Evolutionary conservation across 2,329 filamentous ascomycete genomes (phyloP).

Genomic region (Colletotrichum sp.): DNA sequence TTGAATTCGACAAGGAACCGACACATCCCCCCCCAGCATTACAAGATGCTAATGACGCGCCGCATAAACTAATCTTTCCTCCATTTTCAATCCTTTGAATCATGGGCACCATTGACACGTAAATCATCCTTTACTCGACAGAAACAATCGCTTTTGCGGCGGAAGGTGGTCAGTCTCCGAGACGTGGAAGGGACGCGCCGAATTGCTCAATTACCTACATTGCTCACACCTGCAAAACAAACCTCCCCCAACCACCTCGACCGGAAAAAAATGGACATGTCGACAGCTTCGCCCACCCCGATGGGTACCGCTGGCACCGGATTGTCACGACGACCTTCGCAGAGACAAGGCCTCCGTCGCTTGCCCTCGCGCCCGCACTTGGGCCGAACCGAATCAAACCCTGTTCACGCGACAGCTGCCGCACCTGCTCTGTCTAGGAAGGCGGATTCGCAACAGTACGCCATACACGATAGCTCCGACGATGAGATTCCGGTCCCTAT

Average conservation of each 20-base stretch:
- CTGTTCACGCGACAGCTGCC: slow-evolving; percentile 31
- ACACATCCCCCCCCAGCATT: slow-evolving; percentile 16
- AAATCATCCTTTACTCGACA: slow-evolving; percentile 37
- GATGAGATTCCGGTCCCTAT: slow-evolving; percentile 91
- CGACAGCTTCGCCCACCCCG: slow-evolving; percentile 61
- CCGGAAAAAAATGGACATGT: slow-evolving; percentile 41
- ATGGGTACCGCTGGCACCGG: slow-evolving; percentile 50
- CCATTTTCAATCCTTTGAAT: slow-evolving; percentile 35
- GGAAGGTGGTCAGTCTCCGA: background rate
- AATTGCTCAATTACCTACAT: background rate
- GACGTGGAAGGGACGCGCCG: slow-evolving; percentile 15
- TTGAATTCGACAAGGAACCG: slow-evolving; percentile 20
- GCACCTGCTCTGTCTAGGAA: slow-evolving; percentile 27
- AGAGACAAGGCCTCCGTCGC: slow-evolving; percentile 60
- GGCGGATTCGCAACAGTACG: slow-evolving; percentile 50
- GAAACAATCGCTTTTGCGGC: slow-evolving; percentile 19
- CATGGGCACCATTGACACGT: slow-evolving; percentile 47
- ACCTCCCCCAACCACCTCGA: background rate
- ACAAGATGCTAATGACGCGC: slow-evolving; percentile 32
- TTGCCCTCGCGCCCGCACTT: slow-evolving; percentile 51
- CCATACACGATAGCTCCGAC: slow-evolving; percentile 86
- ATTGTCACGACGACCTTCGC: slow-evolving; percentile 57
- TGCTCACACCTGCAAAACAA: slow-evolving; percentile 11
- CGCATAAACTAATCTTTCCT: slow-evolving; percentile 40
- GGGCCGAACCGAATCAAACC: slow-evolving; percentile 51